Percentiles rank a stretch among this genome's conserved stretches.
Conservation (phyloP, 805 yeast genomes). For the Clavispora vitiphila region DNA sequence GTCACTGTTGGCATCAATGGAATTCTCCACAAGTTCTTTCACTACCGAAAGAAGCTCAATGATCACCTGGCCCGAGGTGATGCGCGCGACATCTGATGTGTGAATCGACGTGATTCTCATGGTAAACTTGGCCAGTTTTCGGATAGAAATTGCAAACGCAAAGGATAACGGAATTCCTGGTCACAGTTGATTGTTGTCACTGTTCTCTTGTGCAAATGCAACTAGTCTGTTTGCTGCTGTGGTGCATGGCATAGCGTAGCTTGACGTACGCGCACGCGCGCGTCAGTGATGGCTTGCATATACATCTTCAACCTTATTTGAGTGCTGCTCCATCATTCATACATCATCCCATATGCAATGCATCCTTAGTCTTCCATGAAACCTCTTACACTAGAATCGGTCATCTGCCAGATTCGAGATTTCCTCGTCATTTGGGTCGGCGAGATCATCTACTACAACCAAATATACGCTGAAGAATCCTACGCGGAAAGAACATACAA, state of each 20-base stretch:
- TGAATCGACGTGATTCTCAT: constrained; percentile 25
- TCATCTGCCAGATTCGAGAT: constrained; percentile 39
- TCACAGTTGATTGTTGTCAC: too few relatives aligned
- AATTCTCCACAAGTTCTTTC: constrained; percentile 83
- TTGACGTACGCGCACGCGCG: too few relatives aligned
- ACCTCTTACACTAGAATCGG: constrained; percentile 22
- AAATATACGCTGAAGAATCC: constrained; percentile 49
- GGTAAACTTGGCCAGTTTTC: background rate
- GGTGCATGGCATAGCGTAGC: too few relatives aligned
- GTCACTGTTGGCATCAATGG: constrained; percentile 73
- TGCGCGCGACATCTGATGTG: constrained; percentile 55
- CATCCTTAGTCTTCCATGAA: background rate
- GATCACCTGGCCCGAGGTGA: constrained; percentile 93
- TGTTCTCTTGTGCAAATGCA: too few relatives aligned
- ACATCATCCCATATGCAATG: background rate
- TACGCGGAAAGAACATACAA: constrained; percentile 41
- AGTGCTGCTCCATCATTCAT: background rate
- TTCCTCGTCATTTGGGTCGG: constrained; percentile 49
- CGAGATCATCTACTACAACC: constrained; percentile 48
- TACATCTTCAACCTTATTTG: too few relatives aligned
- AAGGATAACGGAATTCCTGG: too few relatives aligned
- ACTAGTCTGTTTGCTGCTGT: too few relatives aligned
- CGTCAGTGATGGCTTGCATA: background rate
- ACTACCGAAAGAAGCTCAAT: constrained; percentile 70
- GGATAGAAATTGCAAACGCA: too few relatives aligned